phyloP scores from a whole-genome alignment of 352 stramenopile species.

The Globisporangium emineosum region DNA sequence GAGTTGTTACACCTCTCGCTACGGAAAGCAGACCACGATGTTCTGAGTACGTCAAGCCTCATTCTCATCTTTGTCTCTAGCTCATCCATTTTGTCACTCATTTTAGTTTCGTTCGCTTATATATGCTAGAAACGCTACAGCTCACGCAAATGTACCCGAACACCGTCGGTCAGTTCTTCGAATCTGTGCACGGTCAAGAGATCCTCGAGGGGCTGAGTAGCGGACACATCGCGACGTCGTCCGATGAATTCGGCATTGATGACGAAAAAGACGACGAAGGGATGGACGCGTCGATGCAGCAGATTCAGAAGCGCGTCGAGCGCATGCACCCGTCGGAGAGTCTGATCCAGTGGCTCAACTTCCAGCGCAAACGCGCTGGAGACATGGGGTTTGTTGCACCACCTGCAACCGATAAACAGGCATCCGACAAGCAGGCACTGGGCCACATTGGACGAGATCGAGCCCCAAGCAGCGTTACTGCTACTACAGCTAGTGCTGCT shows the following conservation, averaged over 20 bases:
- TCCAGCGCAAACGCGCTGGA: conserved; percentile 45
- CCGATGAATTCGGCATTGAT: conserved; percentile 38
- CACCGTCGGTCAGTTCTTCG: conserved; percentile 54
- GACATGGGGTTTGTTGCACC: conserved; percentile 26
- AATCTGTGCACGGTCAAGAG: conserved; percentile 48
- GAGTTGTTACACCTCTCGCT: conserved; percentile 61
- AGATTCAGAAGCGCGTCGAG: conserved; percentile 35
- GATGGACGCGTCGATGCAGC: conserved; percentile 27
- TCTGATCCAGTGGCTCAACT: conserved; percentile 70
- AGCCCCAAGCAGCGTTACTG: not conserved
- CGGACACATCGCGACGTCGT: conserved; percentile 45
- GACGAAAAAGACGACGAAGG: conserved; percentile 41
- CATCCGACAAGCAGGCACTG: not conserved
- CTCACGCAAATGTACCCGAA: conserved; percentile 60
- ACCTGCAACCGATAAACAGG: not conserved
- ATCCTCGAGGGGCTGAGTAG: conserved; percentile 56
- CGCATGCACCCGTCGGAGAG: conserved; percentile 49
- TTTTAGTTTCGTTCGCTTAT: no score
- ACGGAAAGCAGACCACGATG: conserved; percentile 46
- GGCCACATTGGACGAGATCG: not conserved
- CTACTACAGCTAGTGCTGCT: not conserved
- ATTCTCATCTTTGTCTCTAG: no score
- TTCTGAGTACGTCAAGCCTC: conserved; percentile 38
- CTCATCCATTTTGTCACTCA: no score
- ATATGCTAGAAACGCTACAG: conserved; percentile 53